A percentile compares a stretch with the other conserved stretches of the same genome.
phyloP scores from a whole-genome alignment of 2,329 filamentous ascomycete species.

The Lasiodiplodia sp. region DNA sequence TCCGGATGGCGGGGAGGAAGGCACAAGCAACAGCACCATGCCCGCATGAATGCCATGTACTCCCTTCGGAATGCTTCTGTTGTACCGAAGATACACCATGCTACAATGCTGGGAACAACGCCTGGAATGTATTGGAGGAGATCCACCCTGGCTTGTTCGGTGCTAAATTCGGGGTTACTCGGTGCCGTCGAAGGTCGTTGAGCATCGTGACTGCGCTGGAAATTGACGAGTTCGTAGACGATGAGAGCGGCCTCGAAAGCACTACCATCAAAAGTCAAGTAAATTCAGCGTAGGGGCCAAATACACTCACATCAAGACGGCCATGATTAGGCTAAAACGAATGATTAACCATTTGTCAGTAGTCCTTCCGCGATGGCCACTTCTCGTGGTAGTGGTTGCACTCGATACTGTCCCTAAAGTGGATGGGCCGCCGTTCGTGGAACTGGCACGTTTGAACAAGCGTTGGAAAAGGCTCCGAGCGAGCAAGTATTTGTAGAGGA shows the following conservation, averaged over 20 bases:
- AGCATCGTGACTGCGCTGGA: conserved; percentile 5
- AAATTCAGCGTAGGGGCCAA: neutral
- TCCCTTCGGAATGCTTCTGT: conserved; percentile 12
- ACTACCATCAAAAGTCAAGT: neutral
- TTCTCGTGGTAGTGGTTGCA: neutral
- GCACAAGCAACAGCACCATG: neutral
- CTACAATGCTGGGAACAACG: conserved; percentile 12
- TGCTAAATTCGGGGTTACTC: neutral
- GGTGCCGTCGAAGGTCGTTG: neutral
- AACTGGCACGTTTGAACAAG: neutral
- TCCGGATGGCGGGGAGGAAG: neutral
- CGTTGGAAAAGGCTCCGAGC: conserved; percentile 18
- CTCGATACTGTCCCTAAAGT: conserved; percentile 1
- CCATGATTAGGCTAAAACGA: conserved; percentile 26
- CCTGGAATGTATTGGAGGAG: conserved; percentile 23
- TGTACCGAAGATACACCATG: conserved; percentile 24
- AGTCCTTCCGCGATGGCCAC: neutral
- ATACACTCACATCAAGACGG: conserved; percentile 6
- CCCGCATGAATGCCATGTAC: neutral
- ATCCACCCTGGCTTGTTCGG: conserved; percentile 17
- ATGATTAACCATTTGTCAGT: conserved; percentile 25
- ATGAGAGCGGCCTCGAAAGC: conserved; percentile 22
- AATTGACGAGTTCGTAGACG: conserved; percentile 22
- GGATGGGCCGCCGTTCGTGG: neutral
- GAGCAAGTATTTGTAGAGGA: conserved; percentile 24